These are phyloP conservation scores for Periglandula ipomoeae DNA, from an alignment of 2,329 filamentous ascomycete species.

Conservation along the genomic window DNA sequence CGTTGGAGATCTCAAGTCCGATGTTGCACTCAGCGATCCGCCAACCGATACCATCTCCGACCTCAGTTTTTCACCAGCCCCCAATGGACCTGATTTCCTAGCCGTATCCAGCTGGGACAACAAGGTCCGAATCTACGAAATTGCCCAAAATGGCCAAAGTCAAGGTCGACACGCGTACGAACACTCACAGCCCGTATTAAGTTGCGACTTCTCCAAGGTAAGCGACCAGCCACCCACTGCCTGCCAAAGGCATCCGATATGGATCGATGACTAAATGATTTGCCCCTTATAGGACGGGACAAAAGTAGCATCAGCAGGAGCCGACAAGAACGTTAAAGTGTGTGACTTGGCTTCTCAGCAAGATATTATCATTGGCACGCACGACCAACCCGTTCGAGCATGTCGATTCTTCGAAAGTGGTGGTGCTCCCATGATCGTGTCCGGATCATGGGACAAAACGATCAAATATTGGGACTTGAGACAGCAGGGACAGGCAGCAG, in stretches of 20 bases:
- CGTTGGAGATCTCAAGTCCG: constrained; percentile 82
- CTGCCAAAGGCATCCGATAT: background rate
- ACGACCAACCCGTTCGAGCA: constrained; percentile 73
- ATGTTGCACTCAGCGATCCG: constrained; percentile 67
- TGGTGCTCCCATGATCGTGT: constrained; percentile 74
- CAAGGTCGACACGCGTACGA: constrained; percentile 81
- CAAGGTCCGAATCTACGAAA: constrained; percentile 94
- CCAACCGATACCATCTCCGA: constrained; percentile 88
- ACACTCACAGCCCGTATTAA: constrained; percentile 76
- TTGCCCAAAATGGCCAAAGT: constrained; percentile 66
- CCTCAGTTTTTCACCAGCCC: constrained; percentile 66
- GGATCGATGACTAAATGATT: background rate
- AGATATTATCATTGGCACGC: constrained; percentile 66
- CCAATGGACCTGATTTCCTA: constrained; percentile 58
- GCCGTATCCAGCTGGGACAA: constrained; percentile 95
- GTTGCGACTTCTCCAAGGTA: constrained; percentile 83
- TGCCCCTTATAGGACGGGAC: constrained; percentile 63
- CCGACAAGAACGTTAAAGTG: constrained; percentile 83
- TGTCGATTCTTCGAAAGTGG: constrained; percentile 69
- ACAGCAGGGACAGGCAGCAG: constrained; percentile 49
- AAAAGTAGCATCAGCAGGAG: constrained; percentile 78
- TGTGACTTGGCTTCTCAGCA: constrained; percentile 67
- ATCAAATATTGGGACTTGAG: constrained; percentile 85
- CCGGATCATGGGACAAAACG: constrained; percentile 86
- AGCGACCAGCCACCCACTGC: constrained; percentile 15